Percentiles rank a stretch among this genome's conserved stretches.
These are phyloP conservation scores for Adansonia madagascariensis DNA, from an alignment of 441 rosid genomes.

Conservation along the genomic window DNA sequence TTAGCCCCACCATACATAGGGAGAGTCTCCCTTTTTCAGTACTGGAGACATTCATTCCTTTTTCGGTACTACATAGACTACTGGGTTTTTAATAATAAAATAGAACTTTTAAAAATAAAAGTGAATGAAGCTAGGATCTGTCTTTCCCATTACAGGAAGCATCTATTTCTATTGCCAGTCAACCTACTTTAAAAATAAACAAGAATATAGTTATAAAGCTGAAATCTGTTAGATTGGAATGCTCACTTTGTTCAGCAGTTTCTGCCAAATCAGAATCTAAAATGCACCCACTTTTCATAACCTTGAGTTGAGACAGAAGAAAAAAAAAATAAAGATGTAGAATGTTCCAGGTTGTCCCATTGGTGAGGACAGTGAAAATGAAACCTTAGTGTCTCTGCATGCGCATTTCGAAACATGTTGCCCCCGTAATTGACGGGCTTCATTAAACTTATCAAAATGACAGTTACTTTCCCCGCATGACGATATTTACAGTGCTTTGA, in stretches of 20 bases:
- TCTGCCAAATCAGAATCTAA: conserved; percentile 10
- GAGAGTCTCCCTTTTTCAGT: too few species aligned
- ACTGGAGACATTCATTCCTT: not conserved
- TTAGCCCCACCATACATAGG: conserved; percentile 17
- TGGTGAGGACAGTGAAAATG: conserved; percentile 16
- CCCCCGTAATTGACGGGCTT: conserved; percentile 25
- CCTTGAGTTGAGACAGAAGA: too few species aligned
- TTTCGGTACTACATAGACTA: not conserved
- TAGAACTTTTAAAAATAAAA: not conserved
- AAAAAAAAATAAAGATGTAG: not conserved
- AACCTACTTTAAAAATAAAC: not conserved
- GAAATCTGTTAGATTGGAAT: not conserved
- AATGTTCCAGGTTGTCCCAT: conserved; percentile 17
- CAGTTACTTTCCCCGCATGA: not conserved
- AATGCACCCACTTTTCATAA: conserved; percentile 19
- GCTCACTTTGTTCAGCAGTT: not conserved
- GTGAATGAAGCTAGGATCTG: conserved; percentile 11
- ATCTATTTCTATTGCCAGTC: too few species aligned
- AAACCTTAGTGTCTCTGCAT: conserved; percentile 6
- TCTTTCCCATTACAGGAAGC: not conserved
- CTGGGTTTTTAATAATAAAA: not conserved
- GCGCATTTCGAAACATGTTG: conserved; percentile 25
- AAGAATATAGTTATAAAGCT: not conserved
- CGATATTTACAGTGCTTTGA: not conserved
- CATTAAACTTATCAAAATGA: conserved; percentile 1